Evolutionary conservation across 345 rosid species (phyloP), one percentile per base, ranked within the genome.

Genomic region (Eucalyptus sideroxylon): DNA sequence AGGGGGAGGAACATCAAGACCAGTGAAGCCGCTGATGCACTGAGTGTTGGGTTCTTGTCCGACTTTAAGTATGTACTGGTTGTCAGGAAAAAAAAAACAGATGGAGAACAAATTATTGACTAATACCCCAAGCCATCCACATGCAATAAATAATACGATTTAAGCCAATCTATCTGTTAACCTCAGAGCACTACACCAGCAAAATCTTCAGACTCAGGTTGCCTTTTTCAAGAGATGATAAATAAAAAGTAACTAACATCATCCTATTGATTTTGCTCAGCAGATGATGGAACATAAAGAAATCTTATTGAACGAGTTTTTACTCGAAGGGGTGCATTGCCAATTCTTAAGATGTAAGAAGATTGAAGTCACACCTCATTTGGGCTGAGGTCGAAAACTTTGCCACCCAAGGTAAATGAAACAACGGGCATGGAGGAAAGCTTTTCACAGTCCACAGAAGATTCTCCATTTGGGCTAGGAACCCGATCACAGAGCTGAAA

Each of bases 21-120:
- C 97, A 47, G 94, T 93, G 91, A 97, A 98, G 86, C 99, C 99
- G 86, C 98, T 98, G 88, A 97, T 93, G 96, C 99, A 97, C 90
- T 97, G 98, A 89, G 98, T 97, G 6, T 30, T 90, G 60, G 95
- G 56, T 82, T 97, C 99, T 88, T 95, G 95, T 6, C 98, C 96
- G 53, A 98, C 96, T 94, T 98, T 96, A 89, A 97, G 97, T 89
- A 97, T 92, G 92, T 96, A 98, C 99, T 96, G 95, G 86, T 90
- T 80, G 90, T 77, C 27, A 3, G 26, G 23, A 40, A 19, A 77
- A 77, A 72, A 30, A 77, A 77, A 88, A 47, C 23, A 88, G 65
- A 81, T 47, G 13, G 80, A 49, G 37, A 51, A 62, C 80, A 69
- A 16, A n/a, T 34, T 47, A 88, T 47, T 31, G 49, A n/a, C 42